These are phyloP conservation scores for Citrullus mucosospermus DNA, from an alignment of 306 rosid species.

Conservation along the genomic window DNA sequence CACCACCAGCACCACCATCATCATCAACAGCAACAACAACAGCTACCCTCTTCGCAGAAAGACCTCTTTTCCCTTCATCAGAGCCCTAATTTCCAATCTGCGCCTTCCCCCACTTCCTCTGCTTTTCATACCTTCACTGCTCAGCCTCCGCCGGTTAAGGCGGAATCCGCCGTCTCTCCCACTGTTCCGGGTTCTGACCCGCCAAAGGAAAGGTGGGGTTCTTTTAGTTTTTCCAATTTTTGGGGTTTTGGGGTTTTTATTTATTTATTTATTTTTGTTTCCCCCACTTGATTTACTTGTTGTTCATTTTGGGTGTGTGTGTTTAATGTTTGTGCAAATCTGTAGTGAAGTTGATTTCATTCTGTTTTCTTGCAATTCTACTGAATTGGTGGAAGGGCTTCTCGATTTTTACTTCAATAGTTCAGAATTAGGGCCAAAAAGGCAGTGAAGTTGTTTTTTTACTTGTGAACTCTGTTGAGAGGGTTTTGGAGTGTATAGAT, in stretches of 20 bases:
- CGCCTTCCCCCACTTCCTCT: constrained; percentile 22
- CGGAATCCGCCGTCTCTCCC: constrained; percentile 12
- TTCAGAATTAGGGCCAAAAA: neutral
- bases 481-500: neutral
- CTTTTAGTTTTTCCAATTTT: neutral
- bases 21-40: neutral
- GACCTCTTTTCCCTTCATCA: constrained; percentile 47
- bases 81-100: constrained; percentile 46
- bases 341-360: neutral
- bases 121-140: constrained; percentile 31
- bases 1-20: constrained; percentile 4
- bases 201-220: constrained; percentile 46
- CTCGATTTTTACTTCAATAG: neutral
- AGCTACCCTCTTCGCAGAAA: constrained; percentile 9
- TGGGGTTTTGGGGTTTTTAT: neutral
- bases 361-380: neutral
- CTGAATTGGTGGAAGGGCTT: neutral
- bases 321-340: neutral
- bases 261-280: neutral
- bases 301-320: neutral
- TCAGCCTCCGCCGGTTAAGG: constrained; percentile 13
- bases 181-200: constrained; percentile 18
- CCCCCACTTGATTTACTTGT: neutral
- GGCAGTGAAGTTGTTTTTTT: neutral
- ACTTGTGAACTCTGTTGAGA: neutral